Conservation (phyloP, 495 filamentous ascomycete genomes). For the Choiromyces venosus region DNA sequence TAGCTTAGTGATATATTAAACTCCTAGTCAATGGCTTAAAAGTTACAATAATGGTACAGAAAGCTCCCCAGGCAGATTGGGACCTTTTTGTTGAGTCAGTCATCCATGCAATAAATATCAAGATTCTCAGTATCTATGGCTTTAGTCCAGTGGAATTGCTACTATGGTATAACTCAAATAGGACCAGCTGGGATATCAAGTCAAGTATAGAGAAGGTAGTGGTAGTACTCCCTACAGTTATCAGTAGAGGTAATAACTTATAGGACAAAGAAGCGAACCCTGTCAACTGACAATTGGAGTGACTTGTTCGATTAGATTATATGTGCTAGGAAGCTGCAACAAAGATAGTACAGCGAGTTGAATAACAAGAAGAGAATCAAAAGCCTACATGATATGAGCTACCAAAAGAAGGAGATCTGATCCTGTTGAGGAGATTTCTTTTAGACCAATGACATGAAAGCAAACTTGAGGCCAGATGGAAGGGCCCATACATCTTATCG, state of each 20-base stretch:
- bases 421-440: constrained; percentile 5
- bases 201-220: too few species aligned
- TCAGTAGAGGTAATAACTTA: neutral
- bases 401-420: constrained; percentile 4
- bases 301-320: too few species aligned
- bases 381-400: too few species aligned
- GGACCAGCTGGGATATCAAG: too few species aligned
- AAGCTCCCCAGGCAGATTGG: neutral
- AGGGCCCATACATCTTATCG: constrained; percentile 4
- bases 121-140: neutral
- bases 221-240: too few species aligned
- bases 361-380: too few species aligned
- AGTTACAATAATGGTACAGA: neutral
- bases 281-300: constrained; percentile 8
- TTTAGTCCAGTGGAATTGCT: constrained; percentile 6
- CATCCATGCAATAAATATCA: neutral
- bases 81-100: neutral
- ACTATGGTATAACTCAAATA: neutral
- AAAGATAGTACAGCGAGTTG: too few species aligned
- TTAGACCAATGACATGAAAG: constrained; percentile 1
- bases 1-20: constrained; percentile 8
- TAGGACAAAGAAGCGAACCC: neutral
- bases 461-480: constrained; percentile 7
- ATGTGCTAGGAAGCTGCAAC: too few species aligned
- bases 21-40: neutral